Conservation (phyloP, 257 asterid genomes). For the Solanum tarapatanum region DNA sequence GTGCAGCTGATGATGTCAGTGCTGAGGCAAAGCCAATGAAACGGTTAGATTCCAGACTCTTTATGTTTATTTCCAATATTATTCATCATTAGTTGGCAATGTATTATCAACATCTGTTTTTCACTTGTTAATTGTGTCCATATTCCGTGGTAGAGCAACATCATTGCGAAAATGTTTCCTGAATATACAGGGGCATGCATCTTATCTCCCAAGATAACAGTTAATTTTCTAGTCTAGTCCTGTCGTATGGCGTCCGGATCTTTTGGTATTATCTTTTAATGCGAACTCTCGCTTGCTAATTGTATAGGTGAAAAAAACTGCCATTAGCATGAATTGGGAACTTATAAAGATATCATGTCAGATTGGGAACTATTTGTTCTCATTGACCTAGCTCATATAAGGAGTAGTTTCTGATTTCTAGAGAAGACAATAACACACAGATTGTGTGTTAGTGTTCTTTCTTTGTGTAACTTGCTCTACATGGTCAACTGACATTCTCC, state of each 20-base stretch:
- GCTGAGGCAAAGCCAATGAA: conserved; percentile 30
- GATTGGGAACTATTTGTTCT: neutral
- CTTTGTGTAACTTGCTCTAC: neutral
- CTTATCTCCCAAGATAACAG: neutral
- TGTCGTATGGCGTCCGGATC: neutral
- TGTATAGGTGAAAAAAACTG: neutral
- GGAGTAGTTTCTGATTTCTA: neutral
- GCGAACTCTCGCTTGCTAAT: neutral
- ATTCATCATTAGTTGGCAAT: neutral
- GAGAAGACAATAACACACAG: neutral
- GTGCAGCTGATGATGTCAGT: conserved; percentile 24
- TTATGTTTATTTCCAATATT: neutral
- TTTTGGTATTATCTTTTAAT: neutral
- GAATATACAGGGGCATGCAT: neutral
- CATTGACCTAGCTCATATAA: neutral
- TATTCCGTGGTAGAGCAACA: neutral
- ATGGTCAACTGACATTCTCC: neutral
- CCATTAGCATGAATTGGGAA: neutral
- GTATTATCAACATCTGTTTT: neutral
- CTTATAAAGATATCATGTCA: neutral
- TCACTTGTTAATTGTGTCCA: neutral
- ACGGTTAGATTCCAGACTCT: conserved; percentile 34
- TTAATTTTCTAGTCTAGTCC: neutral
- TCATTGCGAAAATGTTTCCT: neutral
- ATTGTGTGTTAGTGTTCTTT: neutral